phyloP scores from a whole-genome alignment of 1,284 basidiomycete species.

The Bondarzewia mesenterica region DNA sequence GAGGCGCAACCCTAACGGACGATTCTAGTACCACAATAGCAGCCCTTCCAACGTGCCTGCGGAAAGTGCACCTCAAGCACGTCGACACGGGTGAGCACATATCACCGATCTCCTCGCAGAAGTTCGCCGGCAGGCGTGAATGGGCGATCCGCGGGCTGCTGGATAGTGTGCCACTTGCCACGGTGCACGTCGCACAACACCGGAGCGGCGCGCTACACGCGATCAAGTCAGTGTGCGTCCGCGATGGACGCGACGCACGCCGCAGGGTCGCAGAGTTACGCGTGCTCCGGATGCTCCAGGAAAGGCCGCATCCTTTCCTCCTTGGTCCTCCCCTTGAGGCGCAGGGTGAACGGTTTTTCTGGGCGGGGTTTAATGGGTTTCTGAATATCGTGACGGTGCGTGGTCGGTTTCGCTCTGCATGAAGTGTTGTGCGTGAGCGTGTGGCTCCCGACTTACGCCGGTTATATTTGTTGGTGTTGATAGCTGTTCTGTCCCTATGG shows the following conservation, averaged over 20 bases:
- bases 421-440: too few relatives aligned
- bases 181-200: slow-evolving; percentile 1
- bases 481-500: slow-evolving; percentile 19
- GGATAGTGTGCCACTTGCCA: neutral
- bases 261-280: neutral
- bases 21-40: too few relatives aligned
- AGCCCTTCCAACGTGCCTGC: too few relatives aligned
- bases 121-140: neutral
- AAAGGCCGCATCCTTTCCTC: neutral
- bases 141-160: neutral
- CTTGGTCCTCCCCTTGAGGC: neutral
- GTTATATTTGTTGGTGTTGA: too few relatives aligned
- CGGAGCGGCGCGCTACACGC: neutral
- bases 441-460: too few relatives aligned
- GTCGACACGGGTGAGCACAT: neutral
- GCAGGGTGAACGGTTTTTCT: neutral
- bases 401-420: too few relatives aligned
- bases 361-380: slow-evolving; percentile 8
- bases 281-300: neutral
- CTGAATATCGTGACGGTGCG: slow-evolving; percentile 18
- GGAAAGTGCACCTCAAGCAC: neutral
- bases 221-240: neutral
- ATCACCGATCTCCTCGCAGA: neutral
- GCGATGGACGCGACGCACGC: neutral
- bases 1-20: too few relatives aligned